phyloP scores from a whole-genome alignment of 768 basidiomycete genomes.

The Lyophyllum shimeji region DNA sequence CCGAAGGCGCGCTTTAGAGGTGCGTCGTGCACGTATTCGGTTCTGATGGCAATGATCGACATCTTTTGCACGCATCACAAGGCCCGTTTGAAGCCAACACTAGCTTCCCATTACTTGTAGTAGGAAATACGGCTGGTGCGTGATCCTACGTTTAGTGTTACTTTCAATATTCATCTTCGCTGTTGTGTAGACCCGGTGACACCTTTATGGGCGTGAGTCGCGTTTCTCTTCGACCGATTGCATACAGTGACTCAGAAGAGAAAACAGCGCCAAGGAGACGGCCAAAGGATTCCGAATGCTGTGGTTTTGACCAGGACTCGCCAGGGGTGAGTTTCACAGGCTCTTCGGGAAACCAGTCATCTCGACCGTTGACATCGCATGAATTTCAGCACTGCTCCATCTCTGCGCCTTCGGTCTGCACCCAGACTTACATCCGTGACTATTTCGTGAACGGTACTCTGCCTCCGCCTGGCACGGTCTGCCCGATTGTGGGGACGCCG shows the following conservation, averaged over 20 bases:
- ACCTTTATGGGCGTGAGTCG: conserved; percentile 24
- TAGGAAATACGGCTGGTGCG: conserved; percentile 24
- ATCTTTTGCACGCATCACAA: conserved; percentile 1
- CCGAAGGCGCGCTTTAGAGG: conserved; percentile 24
- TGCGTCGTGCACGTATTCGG: not conserved
- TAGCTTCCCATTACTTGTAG: conserved; percentile 29
- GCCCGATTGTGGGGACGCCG: conserved; percentile 28
- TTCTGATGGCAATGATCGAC: not conserved
- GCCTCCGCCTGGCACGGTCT: conserved; percentile 39
- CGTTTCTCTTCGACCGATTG: not conserved
- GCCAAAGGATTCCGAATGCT: conserved; percentile 34
- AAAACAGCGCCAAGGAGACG: conserved; percentile 37
- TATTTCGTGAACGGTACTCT: conserved; percentile 42
- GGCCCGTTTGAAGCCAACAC: conserved; percentile 29
- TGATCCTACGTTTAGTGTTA: not conserved
- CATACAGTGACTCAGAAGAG: not conserved
- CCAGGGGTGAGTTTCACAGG: conserved; percentile 31
- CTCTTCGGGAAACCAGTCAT: not conserved
- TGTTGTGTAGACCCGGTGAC: conserved; percentile 22
- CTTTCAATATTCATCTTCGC: not conserved
- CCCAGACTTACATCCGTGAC: conserved; percentile 27
- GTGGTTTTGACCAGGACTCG: conserved; percentile 43
- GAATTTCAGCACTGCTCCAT: conserved; percentile 25
- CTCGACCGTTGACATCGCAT: not conserved
- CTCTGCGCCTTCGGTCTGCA: conserved; percentile 24